Percentiles rank a stretch among this genome's conserved stretches.
Conservation (phyloP, 345 rosid species). For the Gossypium thurberi region DNA sequence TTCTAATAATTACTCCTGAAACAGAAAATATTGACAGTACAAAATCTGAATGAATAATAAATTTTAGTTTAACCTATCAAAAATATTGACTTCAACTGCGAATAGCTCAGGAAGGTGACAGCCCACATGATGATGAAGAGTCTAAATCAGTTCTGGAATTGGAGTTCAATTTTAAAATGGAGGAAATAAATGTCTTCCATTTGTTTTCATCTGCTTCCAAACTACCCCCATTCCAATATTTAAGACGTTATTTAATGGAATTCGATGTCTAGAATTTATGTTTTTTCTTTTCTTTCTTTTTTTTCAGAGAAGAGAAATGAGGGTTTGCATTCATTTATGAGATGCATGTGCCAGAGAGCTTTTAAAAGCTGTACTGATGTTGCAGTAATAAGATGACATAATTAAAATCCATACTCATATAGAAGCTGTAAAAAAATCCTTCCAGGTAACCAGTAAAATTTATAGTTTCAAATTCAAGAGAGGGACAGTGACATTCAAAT, state of each 20-base stretch:
- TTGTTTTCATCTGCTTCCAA: conserved; percentile 26
- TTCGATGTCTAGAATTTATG: conserved; percentile 21
- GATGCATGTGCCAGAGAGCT: conserved; percentile 36
- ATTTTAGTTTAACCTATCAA: background rate
- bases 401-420: background rate
- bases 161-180: conserved; percentile 18
- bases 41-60: no score
- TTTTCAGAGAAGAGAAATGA: conserved; percentile 3
- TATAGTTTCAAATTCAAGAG: background rate
- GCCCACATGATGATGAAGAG: conserved; percentile 24
- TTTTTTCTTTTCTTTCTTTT: background rate
- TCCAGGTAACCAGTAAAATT: conserved; percentile 10
- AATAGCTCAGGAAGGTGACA: conserved; percentile 13
- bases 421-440: background rate
- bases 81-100: conserved; percentile 9
- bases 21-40: no score
- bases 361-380: conserved; percentile 23
- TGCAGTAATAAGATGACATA: conserved; percentile 20
- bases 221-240: conserved; percentile 28
- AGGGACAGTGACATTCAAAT: no score
- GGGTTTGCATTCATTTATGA: conserved; percentile 32
- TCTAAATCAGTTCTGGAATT: conserved; percentile 21
- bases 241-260: conserved; percentile 18
- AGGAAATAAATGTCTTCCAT: conserved; percentile 22
- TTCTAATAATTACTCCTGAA: no score